Conservation (phyloP, 176 grass and related monocot species). For the Puccinellia tenuiflora region DNA sequence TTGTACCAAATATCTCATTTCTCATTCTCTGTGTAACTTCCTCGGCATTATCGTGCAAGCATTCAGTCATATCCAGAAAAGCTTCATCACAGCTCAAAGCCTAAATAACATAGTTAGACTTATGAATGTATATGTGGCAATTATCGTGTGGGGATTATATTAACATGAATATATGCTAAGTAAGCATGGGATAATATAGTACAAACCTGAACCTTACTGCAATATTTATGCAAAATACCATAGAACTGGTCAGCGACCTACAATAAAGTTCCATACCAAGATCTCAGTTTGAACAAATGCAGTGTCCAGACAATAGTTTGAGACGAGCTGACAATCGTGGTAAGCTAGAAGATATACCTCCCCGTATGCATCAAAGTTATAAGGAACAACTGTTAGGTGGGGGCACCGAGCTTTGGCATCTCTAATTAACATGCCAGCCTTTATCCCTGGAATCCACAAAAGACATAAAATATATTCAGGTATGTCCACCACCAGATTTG, state of each 20-base stretch:
- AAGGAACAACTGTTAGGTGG: conserved; percentile 71
- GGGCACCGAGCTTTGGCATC: conserved; percentile 81
- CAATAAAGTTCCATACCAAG: conserved; percentile 19
- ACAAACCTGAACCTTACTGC: conserved; percentile 80
- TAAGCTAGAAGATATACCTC: conserved; percentile 52
- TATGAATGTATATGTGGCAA: background rate
- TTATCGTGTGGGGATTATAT: background rate
- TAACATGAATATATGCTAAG: background rate
- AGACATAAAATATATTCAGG: conserved; percentile 8
- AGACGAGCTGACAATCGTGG: background rate
- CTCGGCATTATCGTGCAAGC: conserved; percentile 46
- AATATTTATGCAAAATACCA: conserved; percentile 86
- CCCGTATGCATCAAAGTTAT: conserved; percentile 87
- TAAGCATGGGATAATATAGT: background rate
- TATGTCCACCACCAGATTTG: conserved; percentile 4
- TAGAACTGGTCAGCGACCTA: conserved; percentile 97
- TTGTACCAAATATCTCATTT: conserved; percentile 69
- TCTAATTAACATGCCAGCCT: conserved; percentile 90
- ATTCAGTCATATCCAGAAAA: conserved; percentile 78
- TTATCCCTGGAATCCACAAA: conserved; percentile 65
- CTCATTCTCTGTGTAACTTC: conserved; percentile 53
- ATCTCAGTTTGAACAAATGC: conserved; percentile 16
- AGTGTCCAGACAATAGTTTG: conserved; percentile 2
- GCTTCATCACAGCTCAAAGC: conserved; percentile 98
- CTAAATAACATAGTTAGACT: conserved; percentile 47